Conservation (phyloP, 2,329 filamentous ascomycete species). For the Apiospora saccharicola region DNA sequence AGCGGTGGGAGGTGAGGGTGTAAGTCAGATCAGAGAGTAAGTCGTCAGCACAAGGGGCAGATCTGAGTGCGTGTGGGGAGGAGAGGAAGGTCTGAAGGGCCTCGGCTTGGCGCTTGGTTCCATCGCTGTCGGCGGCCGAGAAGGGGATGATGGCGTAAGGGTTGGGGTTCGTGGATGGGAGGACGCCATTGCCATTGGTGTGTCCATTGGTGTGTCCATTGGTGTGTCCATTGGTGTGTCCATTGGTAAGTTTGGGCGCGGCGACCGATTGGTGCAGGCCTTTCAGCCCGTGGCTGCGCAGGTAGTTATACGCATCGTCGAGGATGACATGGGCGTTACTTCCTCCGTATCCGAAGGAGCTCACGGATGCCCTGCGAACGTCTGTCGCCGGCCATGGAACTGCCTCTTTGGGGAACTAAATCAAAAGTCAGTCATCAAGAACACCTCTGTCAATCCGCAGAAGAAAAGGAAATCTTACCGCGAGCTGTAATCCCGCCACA, state of each 20-base stretch:
- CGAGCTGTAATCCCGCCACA: slow-evolving; percentile 34
- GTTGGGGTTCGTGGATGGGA: neutral
- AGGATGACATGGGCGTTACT: slow-evolving; percentile 24
- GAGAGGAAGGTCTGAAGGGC: slow-evolving; percentile 20
- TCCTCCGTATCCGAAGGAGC: slow-evolving; percentile 45
- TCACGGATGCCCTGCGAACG: slow-evolving; percentile 39
- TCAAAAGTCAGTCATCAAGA: slow-evolving; percentile 25
- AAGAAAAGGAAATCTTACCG: slow-evolving; percentile 28
- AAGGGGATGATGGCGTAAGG: slow-evolving; percentile 18
- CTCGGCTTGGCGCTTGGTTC: slow-evolving; percentile 16
- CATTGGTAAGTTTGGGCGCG: neutral
- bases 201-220: slow-evolving; percentile 12
- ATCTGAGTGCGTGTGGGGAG: neutral
- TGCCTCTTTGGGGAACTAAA: slow-evolving; percentile 31
- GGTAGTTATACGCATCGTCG: slow-evolving; percentile 23
- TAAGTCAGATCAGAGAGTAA: slow-evolving; percentile 12
- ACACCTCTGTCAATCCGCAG: neutral
- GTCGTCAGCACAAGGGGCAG: neutral
- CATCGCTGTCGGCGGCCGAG: slow-evolving; percentile 5
- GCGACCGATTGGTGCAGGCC: slow-evolving; percentile 18
- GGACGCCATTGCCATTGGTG: slow-evolving; percentile 15
- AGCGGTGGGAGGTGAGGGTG: slow-evolving; percentile 16
- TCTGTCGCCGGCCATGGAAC: slow-evolving; percentile 33
- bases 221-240: slow-evolving; percentile 12
- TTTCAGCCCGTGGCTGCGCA: slow-evolving; percentile 15